A percentile compares a stretch with the other conserved stretches of the same genome.
These are phyloP conservation scores for Typha latifolia DNA, from an alignment of 176 grass and related monocot species.

Conservation along the genomic window DNA sequence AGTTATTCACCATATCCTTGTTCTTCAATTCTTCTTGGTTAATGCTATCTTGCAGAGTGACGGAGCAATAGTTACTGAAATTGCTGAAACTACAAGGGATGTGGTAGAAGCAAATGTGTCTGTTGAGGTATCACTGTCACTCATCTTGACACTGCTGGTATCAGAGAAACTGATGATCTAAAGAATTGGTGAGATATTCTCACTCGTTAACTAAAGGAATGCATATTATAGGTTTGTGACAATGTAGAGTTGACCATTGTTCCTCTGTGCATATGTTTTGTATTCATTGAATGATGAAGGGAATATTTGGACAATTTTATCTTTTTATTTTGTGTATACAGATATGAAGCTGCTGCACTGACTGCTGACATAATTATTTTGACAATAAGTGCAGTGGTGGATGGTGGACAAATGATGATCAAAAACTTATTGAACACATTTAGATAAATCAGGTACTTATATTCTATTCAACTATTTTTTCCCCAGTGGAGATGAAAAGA, in stretches of 20 bases:
- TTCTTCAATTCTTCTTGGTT: slow-evolving; percentile 58
- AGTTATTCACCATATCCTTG: slow-evolving; percentile 14
- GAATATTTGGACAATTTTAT: background rate
- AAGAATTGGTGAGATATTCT: slow-evolving; percentile 56
- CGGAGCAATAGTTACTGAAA: slow-evolving; percentile 93
- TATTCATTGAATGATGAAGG: background rate
- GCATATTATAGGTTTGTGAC: background rate
- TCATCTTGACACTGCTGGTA: slow-evolving; percentile 91
- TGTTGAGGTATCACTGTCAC: slow-evolving; percentile 68
- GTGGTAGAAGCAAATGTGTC: slow-evolving; percentile 85
- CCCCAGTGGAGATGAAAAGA: too few species aligned
- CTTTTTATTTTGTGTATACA: slow-evolving; percentile 18
- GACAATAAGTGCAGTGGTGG: slow-evolving; percentile 85
- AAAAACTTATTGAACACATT: slow-evolving; percentile 59
- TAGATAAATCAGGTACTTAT: slow-evolving; percentile 42
- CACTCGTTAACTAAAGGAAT: background rate
- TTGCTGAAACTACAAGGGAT: slow-evolving; percentile 88
- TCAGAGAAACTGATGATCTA: slow-evolving; percentile 90
- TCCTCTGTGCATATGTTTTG: background rate
- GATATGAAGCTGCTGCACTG: slow-evolving; percentile 63
- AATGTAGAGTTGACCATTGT: background rate
- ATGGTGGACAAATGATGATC: slow-evolving; percentile 80
- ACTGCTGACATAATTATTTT: slow-evolving; percentile 87
- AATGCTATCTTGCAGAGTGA: slow-evolving; percentile 88
- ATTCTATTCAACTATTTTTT: background rate